phyloP scores from a whole-genome alignment of 2,329 filamentous ascomycete species.

The Intubia oerlemansii region DNA sequence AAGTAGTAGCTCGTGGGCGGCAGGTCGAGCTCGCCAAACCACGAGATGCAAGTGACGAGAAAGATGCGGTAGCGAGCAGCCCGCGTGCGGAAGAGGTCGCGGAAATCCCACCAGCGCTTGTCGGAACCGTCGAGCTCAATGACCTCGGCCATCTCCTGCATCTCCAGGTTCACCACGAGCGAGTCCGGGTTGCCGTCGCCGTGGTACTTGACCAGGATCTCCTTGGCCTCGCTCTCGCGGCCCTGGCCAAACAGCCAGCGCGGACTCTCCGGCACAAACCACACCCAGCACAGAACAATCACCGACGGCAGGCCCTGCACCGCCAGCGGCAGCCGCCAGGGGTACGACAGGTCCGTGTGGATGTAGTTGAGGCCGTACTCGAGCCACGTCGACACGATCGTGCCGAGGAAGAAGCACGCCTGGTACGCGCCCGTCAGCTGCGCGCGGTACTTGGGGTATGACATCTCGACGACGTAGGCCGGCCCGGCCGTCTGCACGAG shows the following conservation, averaged over 20 bases:
- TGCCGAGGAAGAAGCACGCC: slow-evolving; percentile 3
- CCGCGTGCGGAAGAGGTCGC: slow-evolving; percentile 1
- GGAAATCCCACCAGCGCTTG: slow-evolving; percentile 3
- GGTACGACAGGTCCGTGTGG: neutral
- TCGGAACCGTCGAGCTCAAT: slow-evolving; percentile 3
- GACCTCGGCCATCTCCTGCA: slow-evolving; percentile 3
- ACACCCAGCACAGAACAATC: neutral
- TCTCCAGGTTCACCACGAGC: slow-evolving; percentile 1
- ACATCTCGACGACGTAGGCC: slow-evolving; percentile 3
- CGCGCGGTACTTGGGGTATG: slow-evolving; percentile 3
- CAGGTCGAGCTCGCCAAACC: too few relatives aligned
- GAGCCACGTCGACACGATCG: slow-evolving; percentile 2
- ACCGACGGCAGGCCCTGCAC: slow-evolving; percentile 2
- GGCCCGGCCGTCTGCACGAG: slow-evolving; percentile 3
- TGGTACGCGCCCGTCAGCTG: slow-evolving; percentile 3
- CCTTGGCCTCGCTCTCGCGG: slow-evolving; percentile 1
- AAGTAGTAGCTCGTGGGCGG: too few relatives aligned
- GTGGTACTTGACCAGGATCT: slow-evolving; percentile 4
- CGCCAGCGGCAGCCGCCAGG: slow-evolving; percentile 2
- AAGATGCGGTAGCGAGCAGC: slow-evolving; percentile 1
- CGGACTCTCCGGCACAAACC: slow-evolving; percentile 2
- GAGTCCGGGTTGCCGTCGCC: slow-evolving; percentile 3
- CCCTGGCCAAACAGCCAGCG: slow-evolving; percentile 2
- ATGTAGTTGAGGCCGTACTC: slow-evolving; percentile 2
- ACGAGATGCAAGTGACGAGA: too few relatives aligned